Conservation (phyloP, 2,329 filamentous ascomycete genomes). For the Alternaria sp. region DNA sequence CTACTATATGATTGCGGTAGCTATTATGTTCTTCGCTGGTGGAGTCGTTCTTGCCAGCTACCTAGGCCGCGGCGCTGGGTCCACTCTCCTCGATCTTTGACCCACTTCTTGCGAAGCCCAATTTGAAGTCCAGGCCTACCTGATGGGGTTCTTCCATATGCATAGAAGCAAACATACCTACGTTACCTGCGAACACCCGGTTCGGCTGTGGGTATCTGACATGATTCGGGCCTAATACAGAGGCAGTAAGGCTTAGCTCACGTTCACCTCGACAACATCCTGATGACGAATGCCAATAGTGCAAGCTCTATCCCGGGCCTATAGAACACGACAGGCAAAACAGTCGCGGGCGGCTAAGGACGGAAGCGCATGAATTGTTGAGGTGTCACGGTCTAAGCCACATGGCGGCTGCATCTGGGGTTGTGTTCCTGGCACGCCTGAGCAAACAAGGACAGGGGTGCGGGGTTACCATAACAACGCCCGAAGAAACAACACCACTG, state of each 20-base stretch:
- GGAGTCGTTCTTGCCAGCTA: not conserved
- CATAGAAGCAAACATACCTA: not conserved
- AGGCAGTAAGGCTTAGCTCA: not conserved
- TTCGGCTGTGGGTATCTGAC: constrained; percentile 4
- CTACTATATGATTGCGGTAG: too few species aligned
- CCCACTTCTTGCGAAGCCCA: not conserved
- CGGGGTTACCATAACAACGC: constrained; percentile 15
- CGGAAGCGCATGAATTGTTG: not conserved
- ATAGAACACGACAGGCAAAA: constrained; percentile 1
- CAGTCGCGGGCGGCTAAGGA: constrained; percentile 6
- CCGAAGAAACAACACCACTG: constrained; percentile 17
- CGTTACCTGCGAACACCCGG: constrained; percentile 6
- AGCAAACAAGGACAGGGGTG: not conserved
- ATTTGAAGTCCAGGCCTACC: not conserved
- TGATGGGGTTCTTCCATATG: not conserved
- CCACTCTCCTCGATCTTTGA: not conserved
- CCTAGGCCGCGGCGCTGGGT: not conserved
- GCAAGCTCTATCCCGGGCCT: not conserved
- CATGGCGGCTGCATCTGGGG: constrained; percentile 7
- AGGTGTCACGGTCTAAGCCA: constrained; percentile 8
- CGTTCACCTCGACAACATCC: constrained; percentile 3
- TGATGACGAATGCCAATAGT: not conserved
- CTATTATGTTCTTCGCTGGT: not conserved
- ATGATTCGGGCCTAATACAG: constrained; percentile 3
- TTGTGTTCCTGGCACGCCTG: constrained; percentile 11